Conservation (phyloP, 2,329 filamentous ascomycete species). For the Hortaea werneckii region DNA sequence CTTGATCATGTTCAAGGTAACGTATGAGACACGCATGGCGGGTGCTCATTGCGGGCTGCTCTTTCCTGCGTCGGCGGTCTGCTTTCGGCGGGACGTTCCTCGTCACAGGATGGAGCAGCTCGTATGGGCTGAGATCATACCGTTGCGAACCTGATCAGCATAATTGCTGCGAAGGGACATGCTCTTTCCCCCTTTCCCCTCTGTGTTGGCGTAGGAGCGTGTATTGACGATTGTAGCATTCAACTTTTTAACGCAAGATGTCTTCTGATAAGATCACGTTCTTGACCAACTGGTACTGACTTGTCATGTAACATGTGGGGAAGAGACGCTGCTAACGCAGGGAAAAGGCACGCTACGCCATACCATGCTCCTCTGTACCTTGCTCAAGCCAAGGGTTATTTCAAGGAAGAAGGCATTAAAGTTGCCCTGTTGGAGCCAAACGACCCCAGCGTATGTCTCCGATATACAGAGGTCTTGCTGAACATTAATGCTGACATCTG, state of each 20-base stretch:
- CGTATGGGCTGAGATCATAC: slow-evolving; percentile 61
- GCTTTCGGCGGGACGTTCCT: neutral
- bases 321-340: no score
- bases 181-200: slow-evolving; percentile 40
- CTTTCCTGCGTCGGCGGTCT: neutral
- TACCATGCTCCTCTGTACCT: slow-evolving; percentile 72
- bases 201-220: slow-evolving; percentile 11
- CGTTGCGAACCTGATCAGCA: slow-evolving; percentile 74
- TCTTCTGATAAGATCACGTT: slow-evolving; percentile 79
- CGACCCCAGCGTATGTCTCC: slow-evolving; percentile 54
- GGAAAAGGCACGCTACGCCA: slow-evolving; percentile 62
- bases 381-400: slow-evolving; percentile 65
- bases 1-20: neutral
- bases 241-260: slow-evolving; percentile 36
- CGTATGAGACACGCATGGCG: neutral
- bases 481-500: neutral
- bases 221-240: slow-evolving; percentile 45
- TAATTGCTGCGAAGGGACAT: slow-evolving; percentile 84
- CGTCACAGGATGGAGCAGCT: neutral
- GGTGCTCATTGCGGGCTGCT: neutral
- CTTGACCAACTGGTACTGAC: slow-evolving; percentile 64
- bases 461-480: neutral
- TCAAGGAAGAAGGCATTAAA: slow-evolving; percentile 65
- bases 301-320: neutral
- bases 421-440: slow-evolving; percentile 69